Base-by-base conservation (phyloP, 169 alveolate genomes). In the Plasmodium inui region DNA sequence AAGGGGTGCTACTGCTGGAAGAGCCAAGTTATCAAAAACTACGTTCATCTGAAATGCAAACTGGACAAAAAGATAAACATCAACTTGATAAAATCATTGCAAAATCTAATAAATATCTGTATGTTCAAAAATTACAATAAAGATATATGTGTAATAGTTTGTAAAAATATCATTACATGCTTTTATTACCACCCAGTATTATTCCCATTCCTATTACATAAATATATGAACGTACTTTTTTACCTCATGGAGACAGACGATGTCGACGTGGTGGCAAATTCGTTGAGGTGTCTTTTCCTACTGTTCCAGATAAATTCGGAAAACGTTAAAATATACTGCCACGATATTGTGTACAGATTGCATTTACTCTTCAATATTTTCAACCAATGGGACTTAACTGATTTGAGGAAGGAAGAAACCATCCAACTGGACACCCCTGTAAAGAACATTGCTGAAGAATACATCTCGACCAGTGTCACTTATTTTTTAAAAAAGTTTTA, bases 341-440 rank as follows among this genome's bases (percentile, higher is more conserved):
- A 74, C 72, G 93, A 86, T 76, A 76, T 86, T 30, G 80, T 86
- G 71, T 86, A 86, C 70, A 86, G 93, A 86, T 28, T 86, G 44
- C 88, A 86, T 41, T 70, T 86, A 76, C 41, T 86, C 39, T 86
- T 86, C 57, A 86, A 86, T 57, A 30, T 86, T 34, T 86, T 86
- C 81, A 26, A 57, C 32, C 19, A 86, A 86, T 76, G 67, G 1
- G 50, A 76, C 3, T 17, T 44, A 84, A 50, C 26, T 14, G 81
- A 84, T 84, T 3, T 34, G 14, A 8, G 17, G 1, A 57, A 34
- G n/a, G 28, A 57, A 34, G 3, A 26, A 46, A 12, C 6, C 19
- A 28, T 22, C 61, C 70, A 55, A 19, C 8, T 76, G 70, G 39
- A 12, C 17, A 12, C 76, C 46, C n/a, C 26, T 9, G 17, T 55